Percentiles rank a stretch among this genome's conserved stretches.
phyloP scores from a whole-genome alignment of 805 yeast species.

The Grigorovia yakushimaensis region DNA sequence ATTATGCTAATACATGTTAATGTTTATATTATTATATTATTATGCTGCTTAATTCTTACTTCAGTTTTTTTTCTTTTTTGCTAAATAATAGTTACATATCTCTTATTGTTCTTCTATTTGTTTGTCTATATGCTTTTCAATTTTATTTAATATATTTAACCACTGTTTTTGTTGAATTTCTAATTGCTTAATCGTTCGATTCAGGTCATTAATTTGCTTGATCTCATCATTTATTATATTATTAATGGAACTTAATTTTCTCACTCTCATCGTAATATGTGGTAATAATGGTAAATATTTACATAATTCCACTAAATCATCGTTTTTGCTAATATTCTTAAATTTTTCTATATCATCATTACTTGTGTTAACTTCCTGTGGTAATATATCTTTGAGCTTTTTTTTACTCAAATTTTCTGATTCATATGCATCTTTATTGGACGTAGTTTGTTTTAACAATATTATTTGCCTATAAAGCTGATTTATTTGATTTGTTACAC shows the following conservation, averaged over 20 bases:
- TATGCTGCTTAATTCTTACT: too few species aligned
- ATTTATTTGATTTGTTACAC: slow-evolving; percentile 18
- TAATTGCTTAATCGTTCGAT: neutral
- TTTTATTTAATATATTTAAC: neutral
- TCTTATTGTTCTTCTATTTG: too few species aligned
- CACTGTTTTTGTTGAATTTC: neutral
- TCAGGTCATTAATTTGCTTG: neutral
- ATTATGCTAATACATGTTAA: too few species aligned
- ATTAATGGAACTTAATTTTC: neutral
- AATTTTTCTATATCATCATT: neutral
- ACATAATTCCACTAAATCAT: neutral
- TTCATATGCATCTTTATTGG: neutral
- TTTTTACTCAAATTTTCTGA: neutral
- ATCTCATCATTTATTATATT: neutral
- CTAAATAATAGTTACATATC: too few species aligned
- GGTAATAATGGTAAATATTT: neutral
- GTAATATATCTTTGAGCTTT: neutral
- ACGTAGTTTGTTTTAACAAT: slow-evolving; percentile 8
- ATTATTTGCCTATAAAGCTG: slow-evolving; percentile 24
- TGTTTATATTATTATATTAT: too few species aligned
- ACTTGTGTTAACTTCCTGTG: neutral
- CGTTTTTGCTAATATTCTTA: neutral
- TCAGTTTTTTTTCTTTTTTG: too few species aligned
- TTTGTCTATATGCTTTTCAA: neutral
- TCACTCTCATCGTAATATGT: neutral